Evolutionary conservation across 2,329 filamentous ascomycete species (phyloP).

Genomic region (Stagonosporopsis rhizophila): DNA sequence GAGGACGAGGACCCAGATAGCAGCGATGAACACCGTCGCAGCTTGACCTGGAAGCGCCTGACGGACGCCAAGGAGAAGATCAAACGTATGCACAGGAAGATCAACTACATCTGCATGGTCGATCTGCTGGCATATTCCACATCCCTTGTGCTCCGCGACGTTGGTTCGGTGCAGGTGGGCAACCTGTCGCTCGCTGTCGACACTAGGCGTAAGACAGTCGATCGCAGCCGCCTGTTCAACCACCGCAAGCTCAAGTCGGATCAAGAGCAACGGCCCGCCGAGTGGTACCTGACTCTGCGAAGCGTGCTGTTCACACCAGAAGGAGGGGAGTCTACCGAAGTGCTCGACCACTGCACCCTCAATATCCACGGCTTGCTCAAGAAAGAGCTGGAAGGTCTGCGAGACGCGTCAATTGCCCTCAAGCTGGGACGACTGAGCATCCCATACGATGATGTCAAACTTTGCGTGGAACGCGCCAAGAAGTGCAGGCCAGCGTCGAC

Average conservation of each 20-base stretch:
- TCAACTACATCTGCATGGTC: constrained; percentile 87
- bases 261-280: constrained; percentile 77
- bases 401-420: constrained; percentile 86
- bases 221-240: constrained; percentile 86
- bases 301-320: constrained; percentile 90
- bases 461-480: constrained; percentile 65
- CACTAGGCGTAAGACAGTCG: constrained; percentile 88
- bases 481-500: constrained; percentile 45
- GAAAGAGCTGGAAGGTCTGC: constrained; percentile 81
- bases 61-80: constrained; percentile 82
- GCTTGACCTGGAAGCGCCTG: constrained; percentile 75
- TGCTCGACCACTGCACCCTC: constrained; percentile 85
- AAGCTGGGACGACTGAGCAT: constrained; percentile 91
- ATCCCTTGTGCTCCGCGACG: constrained; percentile 76
- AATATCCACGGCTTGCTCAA: constrained; percentile 93
- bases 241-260: constrained; percentile 56
- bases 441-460: constrained; percentile 83
- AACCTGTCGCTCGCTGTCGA: constrained; percentile 87
- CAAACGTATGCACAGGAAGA: constrained; percentile 83
- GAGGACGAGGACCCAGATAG: constrained; percentile 51
- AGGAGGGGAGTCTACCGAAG: constrained; percentile 81
- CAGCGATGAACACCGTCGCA: constrained; percentile 58
- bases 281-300: constrained; percentile 88
- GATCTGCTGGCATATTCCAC: constrained; percentile 87
- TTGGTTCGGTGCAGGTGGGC: constrained; percentile 85